Evolutionary conservation across 108 stramenopile genomes (phyloP), one percentile per base, ranked within the genome.

Genomic region (Mayamaea pseudoterrestris): DNA sequence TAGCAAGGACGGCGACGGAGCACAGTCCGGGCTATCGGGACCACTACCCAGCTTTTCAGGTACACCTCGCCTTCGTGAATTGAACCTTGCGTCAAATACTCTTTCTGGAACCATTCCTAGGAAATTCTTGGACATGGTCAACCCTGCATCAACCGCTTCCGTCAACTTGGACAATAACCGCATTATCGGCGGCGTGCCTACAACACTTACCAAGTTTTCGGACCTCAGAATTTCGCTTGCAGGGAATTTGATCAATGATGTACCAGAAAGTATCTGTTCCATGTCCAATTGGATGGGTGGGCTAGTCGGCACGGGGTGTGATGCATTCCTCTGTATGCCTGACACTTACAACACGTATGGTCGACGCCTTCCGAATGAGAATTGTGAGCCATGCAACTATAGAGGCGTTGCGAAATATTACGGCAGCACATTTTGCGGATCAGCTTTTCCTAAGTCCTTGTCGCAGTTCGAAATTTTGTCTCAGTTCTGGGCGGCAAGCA

Each of bases 301-400:
- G 13, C 50, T 60, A 24, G 71, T 85, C 24, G 63, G 56, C 13
- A 46, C 55, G 7, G 76, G 76, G 22, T 89, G 87, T 44, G 47
- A 83, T 44, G 80, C 76, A 7, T 76, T 90, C 30, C 52, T 82
- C 21, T 90, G 88, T 51, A 80, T 76, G 6, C 62, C 62, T 23
- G 71, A 74, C 32, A 78, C 70, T 7, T 90, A 55, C 66, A 90
- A 79, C 57, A 50, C 51, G 14, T 69, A 66, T 18, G 87, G 87
- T 28, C 52, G 73, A 21, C 63, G 67, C 9, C 63, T 56, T 25
- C 63, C 64, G 8, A 41, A 54, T 7, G 61, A 52, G 20, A 22
- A 57, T 12, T 89, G 85, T 46, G 36, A 63, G 24, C 16, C 43
- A 41, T 83, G 78, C 31, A 59, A 65, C 7, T 83, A 62, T 42